These are phyloP conservation scores for Ascochyta rabiei DNA, from an alignment of 2,329 filamentous ascomycete species.

Conservation along the genomic window DNA sequence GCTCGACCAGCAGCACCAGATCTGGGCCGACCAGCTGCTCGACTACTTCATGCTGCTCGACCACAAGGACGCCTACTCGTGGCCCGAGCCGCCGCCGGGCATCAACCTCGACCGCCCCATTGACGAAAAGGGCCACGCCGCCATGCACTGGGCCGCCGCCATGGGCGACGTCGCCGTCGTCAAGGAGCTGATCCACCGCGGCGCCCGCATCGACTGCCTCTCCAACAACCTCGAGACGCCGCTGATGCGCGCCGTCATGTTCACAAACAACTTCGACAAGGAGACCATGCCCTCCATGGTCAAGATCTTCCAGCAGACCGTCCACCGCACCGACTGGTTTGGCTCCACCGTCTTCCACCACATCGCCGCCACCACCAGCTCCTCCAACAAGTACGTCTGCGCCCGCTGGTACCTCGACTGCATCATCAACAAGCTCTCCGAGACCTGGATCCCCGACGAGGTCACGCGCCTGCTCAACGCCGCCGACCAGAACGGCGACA, in stretches of 20 bases:
- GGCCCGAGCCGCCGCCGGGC: slow-evolving; percentile 79
- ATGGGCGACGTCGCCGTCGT: slow-evolving; percentile 97
- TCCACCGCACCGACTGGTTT: slow-evolving; percentile 77
- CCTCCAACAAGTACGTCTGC: slow-evolving; percentile 84
- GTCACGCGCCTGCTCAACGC: slow-evolving; percentile 80
- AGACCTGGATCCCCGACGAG: slow-evolving; percentile 75
- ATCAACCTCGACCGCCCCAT: slow-evolving; percentile 93
- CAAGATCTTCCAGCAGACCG: slow-evolving; percentile 80
- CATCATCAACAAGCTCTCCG: slow-evolving; percentile 83
- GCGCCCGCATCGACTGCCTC: slow-evolving; percentile 73
- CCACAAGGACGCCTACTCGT: slow-evolving; percentile 72
- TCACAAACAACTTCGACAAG: slow-evolving; percentile 97
- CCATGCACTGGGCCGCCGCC: slow-evolving; percentile 94
- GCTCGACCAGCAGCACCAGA: slow-evolving; percentile 81
- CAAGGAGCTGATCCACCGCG: slow-evolving; percentile 81
- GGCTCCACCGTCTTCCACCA: slow-evolving; percentile 93
- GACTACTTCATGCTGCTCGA: slow-evolving; percentile 94
- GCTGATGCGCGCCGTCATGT: slow-evolving; percentile 90
- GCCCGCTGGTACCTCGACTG: slow-evolving; percentile 93
- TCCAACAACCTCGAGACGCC: slow-evolving; percentile 77
- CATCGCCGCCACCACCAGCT: slow-evolving; percentile 85
- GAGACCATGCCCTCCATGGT: slow-evolving; percentile 86
- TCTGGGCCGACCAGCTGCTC: slow-evolving; percentile 90
- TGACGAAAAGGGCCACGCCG: slow-evolving; percentile 89
- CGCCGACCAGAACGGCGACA: slow-evolving; percentile 87